Evolutionary conservation across 2,329 filamentous ascomycete genomes (phyloP), one percentile per base, ranked within the genome.

Genomic region (Plenodomus biglobosus): DNA sequence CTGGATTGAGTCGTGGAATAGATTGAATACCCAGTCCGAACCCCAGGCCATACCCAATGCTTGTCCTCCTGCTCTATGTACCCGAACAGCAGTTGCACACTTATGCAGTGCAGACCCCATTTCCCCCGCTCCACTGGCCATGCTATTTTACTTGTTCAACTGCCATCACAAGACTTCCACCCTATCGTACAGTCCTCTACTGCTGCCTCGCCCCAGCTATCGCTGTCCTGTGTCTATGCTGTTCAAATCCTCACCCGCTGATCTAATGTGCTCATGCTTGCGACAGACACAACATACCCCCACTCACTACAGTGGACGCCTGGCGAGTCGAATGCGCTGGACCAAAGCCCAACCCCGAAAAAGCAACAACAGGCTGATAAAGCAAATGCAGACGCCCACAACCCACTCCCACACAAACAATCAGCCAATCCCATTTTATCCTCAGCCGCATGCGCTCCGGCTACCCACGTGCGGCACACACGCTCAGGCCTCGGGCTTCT

Each of bases 351-450:
- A 55, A 56, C 57, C 57, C 58, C 55, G 42, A 62, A 62, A 62
- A 64, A 62, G 44, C 55, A 66, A 53, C 51, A 47, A 58, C 53
- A 55, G 56, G 56, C 58, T 55, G 58, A 63, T 58, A 54, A 59
- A 61, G 48, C 58, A 56, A 44, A 55, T 52, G 55, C 50, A 46
- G 44, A 47, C 50, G 53, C 55, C 57, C 34, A 52, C 57, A 53
- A 50, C 50, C 47, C 50, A 43, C 42, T 52, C 48, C 48, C 53
- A 57, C 58, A 56, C 58, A 42, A 56, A 44, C 44, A 46, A 51
- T 44, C 49, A 45, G 44, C 66, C 64, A 68, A 66, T 69, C 50
- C 57, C 65, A 58, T 61, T 65, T 63, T 65, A 65, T 44, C 58
- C 55, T 60, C 63, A 44, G 50, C 52, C 55, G 41, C 40, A 49